Base-by-base conservation (phyloP, 352 stramenopile species). In the Pythium monospermum region DNA sequence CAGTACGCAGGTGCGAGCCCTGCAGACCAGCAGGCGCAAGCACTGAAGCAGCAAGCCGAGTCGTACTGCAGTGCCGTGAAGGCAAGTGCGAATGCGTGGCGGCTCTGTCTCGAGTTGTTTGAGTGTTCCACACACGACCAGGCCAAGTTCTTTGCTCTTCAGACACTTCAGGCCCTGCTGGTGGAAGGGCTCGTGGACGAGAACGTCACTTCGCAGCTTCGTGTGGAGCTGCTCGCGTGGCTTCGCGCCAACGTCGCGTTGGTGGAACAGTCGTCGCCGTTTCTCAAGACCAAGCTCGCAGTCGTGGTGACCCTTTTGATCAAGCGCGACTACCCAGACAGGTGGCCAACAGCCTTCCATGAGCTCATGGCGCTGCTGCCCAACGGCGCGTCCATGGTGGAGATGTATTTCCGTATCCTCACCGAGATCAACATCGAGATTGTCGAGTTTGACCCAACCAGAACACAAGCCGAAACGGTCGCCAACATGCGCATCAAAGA, bases 381-480 rank as follows among this genome's bases (percentile, higher is more conserved):
- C 0, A 68, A 73, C 27, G 76, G 73, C 28, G 69, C 79, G 47
- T 85, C 82, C 30, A 85, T 92, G 54, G 83, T 96, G 37, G 87
- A 95, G 54, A 87, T 96, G 72, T 96, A 91, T 59, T 90, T 97
- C 38, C 80, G 87, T 30, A 86, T 96, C 40, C 61, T 96, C n/a
- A 71, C 83, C 43, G 81, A 83, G 6, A 91, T 96, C 36, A 90
- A 95, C 59, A 86, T 96, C 53, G 89, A 97, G 55, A 94, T 97
- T 48, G 89, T 95, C 52, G 76, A 88, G 56, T 94, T 95, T 53
- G 76, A 95, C 59, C 68, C 78, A 26, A 68, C 82, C 49, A 66
- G 75, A 6, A 82, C 76, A 18, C 60, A 69, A 6, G 57, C 67
- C 37, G 80, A 92, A 38, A 68, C 78, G 10, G 63, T 65, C 6